Evolutionary conservation across 495 filamentous ascomycete species (phyloP), one percentile per base, ranked within the genome.

Genomic region (Aspergillus saccharolyticus): DNA sequence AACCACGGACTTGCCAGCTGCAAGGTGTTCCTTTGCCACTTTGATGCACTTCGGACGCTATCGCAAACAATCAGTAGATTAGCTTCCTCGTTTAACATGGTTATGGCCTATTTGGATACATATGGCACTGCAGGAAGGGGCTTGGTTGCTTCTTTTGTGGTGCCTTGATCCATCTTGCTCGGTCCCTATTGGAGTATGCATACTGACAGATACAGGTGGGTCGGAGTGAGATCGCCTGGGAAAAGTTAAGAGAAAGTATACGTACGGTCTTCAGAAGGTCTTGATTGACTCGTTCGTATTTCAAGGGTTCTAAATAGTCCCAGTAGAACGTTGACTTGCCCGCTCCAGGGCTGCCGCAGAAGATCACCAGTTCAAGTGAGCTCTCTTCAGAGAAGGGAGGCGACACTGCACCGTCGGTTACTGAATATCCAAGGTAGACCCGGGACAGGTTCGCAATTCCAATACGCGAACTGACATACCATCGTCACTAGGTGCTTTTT

Each of bases 281-380:
- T 72, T 97, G 92, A 60, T 97, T 98, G 16, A 96, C 80, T 24
- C 93, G 82, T 69, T 85, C 85, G 68, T 94, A 97, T 25, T 85
- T 86, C 3, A 94, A 73, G 20, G 90, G 88, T 68, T 92, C 76
- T 17, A 97, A 68, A 58, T 89, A 73, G 24, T 80, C 85, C 84
- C 86, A 88, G 73, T 87, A 96, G 60, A 96, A 97, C 0, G 90
- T 91, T 20, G 88, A 93, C 67, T 97, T 97, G 22, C 95, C 94
- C 1, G 89, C 84, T 1, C 89, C 91, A 0, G 94, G 94, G 43
- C 88, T 89, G 8, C 94, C 94, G 55, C 89, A 91, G 67, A 96
- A 89, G 5, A 97, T 71, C 12, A 97, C 80, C 16, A 97, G 76
- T 52, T 97, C 92, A 54, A 85, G 64, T 12, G 81, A 63, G 59